Conservation (phyloP, 2,329 filamentous ascomycete species). For the Calonectria hawksworthii region DNA sequence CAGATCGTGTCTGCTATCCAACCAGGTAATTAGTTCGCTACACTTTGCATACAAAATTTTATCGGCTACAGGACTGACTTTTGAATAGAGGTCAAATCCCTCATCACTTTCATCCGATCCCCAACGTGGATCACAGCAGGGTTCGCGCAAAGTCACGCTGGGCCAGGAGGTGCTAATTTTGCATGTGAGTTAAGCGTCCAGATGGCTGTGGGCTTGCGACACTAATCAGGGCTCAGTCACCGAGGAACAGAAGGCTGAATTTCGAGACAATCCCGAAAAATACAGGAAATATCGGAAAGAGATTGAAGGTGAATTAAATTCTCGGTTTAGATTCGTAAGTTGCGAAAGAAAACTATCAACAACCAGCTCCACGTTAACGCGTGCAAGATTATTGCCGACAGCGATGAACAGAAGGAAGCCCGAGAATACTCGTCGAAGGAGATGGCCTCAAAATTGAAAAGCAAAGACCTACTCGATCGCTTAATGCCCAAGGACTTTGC, state of each 20-base stretch:
- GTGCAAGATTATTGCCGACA: conserved; percentile 6
- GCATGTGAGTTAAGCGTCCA: background rate
- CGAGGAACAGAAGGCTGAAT: conserved; percentile 14
- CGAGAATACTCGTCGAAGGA: background rate
- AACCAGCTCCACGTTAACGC: background rate
- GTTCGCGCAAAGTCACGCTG: conserved; percentile 17
- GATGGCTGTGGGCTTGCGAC: background rate
- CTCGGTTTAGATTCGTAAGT: conserved; percentile 20
- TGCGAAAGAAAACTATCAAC: background rate
- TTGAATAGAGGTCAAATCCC: background rate
- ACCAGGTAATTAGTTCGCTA: background rate
- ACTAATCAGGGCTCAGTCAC: background rate
- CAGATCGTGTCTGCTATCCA: conserved; percentile 27
- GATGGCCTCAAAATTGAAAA: conserved; percentile 4
- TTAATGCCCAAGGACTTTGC: conserved; percentile 20
- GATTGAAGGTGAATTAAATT: conserved; percentile 19
- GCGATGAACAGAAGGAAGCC: conserved; percentile 13
- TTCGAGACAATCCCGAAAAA: background rate
- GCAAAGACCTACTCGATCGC: background rate
- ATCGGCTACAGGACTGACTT: background rate
- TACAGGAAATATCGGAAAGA: conserved; percentile 12
- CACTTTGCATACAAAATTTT: background rate
- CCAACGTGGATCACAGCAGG: conserved; percentile 27
- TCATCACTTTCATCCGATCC: conserved; percentile 23
- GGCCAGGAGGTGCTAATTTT: conserved; percentile 10